Conservation (phyloP, 2,329 filamentous ascomycete species). For the Mycogone perniciosa region DNA sequence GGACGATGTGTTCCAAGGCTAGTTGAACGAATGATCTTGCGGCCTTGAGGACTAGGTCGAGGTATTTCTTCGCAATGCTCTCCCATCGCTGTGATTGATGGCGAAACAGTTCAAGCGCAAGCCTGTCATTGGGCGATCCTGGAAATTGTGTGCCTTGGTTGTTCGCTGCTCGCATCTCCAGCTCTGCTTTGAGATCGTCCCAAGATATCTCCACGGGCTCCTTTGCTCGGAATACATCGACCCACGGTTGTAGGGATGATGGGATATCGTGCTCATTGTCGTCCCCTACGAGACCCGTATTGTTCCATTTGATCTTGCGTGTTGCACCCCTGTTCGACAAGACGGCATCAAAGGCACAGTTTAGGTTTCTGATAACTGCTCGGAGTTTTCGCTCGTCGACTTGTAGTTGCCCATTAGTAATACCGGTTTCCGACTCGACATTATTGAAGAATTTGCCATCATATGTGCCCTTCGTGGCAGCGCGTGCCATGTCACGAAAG, state of each 20-base stretch:
- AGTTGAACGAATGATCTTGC: slow-evolving; percentile 33
- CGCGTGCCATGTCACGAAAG: slow-evolving; percentile 27
- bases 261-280: neutral
- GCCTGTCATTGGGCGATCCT: slow-evolving; percentile 28
- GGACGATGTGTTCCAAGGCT: slow-evolving; percentile 27
- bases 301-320: slow-evolving; percentile 12
- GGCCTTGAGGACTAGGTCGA: slow-evolving; percentile 24
- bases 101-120: slow-evolving; percentile 35
- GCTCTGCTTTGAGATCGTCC: slow-evolving; percentile 18
- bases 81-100: slow-evolving; percentile 34
- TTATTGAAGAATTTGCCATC: slow-evolving; percentile 32
- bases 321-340: slow-evolving; percentile 21
- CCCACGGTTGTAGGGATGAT: neutral
- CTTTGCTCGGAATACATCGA: slow-evolving; percentile 15
- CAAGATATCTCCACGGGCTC: slow-evolving; percentile 20
- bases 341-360: slow-evolving; percentile 23
- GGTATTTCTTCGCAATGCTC: slow-evolving; percentile 29
- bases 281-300: neutral
- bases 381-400: slow-evolving; percentile 21
- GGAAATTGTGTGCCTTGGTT: slow-evolving; percentile 38
- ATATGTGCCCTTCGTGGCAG: slow-evolving; percentile 25
- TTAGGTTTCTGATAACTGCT: slow-evolving; percentile 25
- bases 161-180: slow-evolving; percentile 26
- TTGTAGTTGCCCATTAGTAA: neutral
- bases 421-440: slow-evolving; percentile 3